Evolutionary conservation across 345 rosid genomes (phyloP).

Genomic region (Eucalyptus melliodora): DNA sequence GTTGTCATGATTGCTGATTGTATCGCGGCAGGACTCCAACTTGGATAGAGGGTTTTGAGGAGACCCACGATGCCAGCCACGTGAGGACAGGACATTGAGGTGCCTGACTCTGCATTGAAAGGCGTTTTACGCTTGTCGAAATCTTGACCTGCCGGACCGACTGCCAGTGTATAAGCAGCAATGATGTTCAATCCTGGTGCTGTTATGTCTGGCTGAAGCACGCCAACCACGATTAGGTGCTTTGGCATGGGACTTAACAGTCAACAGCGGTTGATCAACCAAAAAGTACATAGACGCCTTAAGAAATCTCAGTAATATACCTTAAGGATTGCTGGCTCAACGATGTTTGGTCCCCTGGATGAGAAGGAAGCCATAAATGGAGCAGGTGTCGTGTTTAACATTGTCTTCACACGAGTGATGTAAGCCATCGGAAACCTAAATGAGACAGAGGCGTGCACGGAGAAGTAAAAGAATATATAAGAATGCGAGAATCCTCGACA

Average conservation of each 20-base stretch:
- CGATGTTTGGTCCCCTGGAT: conserved; percentile 17
- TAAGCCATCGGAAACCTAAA: conserved; percentile 18
- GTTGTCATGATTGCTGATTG: conserved; percentile 39
- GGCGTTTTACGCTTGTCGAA: conserved; percentile 12
- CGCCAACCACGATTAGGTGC: background rate
- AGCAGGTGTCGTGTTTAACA: background rate
- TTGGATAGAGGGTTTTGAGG: conserved; percentile 23
- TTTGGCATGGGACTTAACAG: background rate
- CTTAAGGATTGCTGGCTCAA: conserved; percentile 30
- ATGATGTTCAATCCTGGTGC: conserved; percentile 42
- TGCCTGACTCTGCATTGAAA: conserved; percentile 18
- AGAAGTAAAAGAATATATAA: background rate
- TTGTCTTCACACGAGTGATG: background rate
- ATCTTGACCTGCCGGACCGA: background rate
- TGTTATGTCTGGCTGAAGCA: conserved; percentile 38
- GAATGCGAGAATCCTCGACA: background rate
- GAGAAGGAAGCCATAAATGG: conserved; percentile 19
- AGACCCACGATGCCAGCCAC: conserved; percentile 40
- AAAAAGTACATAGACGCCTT: background rate
- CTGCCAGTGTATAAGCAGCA: conserved; percentile 20
- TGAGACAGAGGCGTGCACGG: background rate
- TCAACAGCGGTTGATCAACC: background rate
- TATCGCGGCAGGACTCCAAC: conserved; percentile 44
- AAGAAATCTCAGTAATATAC: background rate
- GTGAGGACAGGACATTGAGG: conserved; percentile 52